phyloP scores from a whole-genome alignment of 1,139 yeast species.

The Saccharomyces hybrid region DNA sequence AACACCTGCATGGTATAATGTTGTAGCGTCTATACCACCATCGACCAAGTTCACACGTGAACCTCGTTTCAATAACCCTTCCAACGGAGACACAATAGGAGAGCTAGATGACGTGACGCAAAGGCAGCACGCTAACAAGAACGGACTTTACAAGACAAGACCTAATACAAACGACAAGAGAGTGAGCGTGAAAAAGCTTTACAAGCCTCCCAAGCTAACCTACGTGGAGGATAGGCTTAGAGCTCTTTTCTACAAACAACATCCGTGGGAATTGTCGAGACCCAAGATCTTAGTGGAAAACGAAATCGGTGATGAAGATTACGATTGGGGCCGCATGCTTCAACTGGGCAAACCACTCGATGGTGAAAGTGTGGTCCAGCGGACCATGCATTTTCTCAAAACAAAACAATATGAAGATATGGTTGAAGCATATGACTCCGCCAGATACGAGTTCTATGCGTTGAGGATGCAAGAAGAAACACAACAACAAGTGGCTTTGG shows the following conservation, averaged over 20 bases:
- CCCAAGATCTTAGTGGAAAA: constrained; percentile 84
- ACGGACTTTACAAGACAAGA: constrained; percentile 46
- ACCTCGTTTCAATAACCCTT: constrained; percentile 39
- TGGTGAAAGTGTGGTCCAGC: constrained; percentile 91
- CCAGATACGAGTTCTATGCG: constrained; percentile 82
- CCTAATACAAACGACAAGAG: constrained; percentile 28
- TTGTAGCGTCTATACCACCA: constrained; percentile 77
- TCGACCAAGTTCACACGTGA: constrained; percentile 47
- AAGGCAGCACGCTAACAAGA: background rate
- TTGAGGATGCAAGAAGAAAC: constrained; percentile 80
- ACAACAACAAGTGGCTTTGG: constrained; percentile 64
- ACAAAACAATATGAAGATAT: constrained; percentile 37
- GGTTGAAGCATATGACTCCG: constrained; percentile 70
- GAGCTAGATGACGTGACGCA: constrained; percentile 14
- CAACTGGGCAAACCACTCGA: constrained; percentile 71
- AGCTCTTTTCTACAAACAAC: constrained; percentile 76
- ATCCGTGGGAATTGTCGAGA: constrained; percentile 96
- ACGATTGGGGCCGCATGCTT: constrained; percentile 73
- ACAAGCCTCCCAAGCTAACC: constrained; percentile 53
- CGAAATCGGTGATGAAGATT: constrained; percentile 40
- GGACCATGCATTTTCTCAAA: constrained; percentile 66
- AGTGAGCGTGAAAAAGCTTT: constrained; percentile 35
- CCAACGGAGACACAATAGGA: constrained; percentile 16
- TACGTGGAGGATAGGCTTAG: constrained; percentile 82
- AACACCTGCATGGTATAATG: constrained; percentile 84